A percentile compares a stretch with the other conserved stretches of the same genome.
Conservation (phyloP, 2,329 filamentous ascomycete species). For the Pseudogymnoascus verrucosus region DNA sequence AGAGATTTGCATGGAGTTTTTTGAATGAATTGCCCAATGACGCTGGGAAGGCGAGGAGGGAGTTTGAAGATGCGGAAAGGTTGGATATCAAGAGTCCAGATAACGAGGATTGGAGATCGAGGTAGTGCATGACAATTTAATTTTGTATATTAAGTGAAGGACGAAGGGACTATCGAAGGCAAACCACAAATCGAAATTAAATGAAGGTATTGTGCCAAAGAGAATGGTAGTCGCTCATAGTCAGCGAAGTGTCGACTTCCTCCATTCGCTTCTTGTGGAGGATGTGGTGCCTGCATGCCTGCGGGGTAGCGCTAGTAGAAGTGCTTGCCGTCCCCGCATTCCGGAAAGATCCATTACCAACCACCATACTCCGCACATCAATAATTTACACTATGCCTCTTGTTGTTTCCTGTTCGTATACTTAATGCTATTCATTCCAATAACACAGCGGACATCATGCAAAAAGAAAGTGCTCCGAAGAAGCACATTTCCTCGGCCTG, state of each 20-base stretch:
- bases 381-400: neutral
- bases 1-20: conserved; percentile 8
- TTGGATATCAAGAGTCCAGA: neutral
- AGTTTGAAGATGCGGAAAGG: neutral
- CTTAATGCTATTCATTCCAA: neutral
- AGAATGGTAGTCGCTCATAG: neutral
- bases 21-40: neutral
- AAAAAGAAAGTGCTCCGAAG: neutral
- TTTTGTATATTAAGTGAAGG: neutral
- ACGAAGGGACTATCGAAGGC: neutral
- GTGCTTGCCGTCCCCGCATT: neutral
- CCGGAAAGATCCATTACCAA: neutral
- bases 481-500: conserved; percentile 3
- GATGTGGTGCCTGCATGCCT: neutral
- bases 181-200: neutral
- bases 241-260: neutral
- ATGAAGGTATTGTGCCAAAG: neutral
- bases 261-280: neutral
- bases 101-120: neutral
- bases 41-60: neutral
- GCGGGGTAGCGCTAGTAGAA: neutral
- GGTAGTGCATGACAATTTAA: neutral
- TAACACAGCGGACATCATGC: neutral
- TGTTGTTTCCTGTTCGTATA: neutral
- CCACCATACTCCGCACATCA: neutral